Base-by-base conservation (phyloP, 768 basidiomycete genomes). In the Termitomyces bulborhizus region DNA sequence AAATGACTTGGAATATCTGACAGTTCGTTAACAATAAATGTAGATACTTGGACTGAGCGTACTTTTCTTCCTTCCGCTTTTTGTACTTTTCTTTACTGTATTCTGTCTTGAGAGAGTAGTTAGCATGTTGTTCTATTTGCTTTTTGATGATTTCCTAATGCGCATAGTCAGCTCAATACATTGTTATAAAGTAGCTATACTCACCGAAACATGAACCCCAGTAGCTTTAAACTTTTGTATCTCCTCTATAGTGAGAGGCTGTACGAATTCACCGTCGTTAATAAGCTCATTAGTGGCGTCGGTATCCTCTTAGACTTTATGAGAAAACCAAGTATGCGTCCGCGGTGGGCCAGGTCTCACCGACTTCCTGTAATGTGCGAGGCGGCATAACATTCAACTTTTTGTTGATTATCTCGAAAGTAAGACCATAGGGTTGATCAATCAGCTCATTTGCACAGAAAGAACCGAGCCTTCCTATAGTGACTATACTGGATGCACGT, bases 31-130 rank as follows among this genome's bases (percentile, higher is more conserved):
- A 42, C n/a, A 6, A 34, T 32, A 29, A 21, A 56, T 26, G 41
- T 11, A 36, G 45, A 29, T 40, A 11, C 41, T 18, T 45, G 40
- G 37, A 27, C 15, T 15, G 3, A 15, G 68, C 85, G 61, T 65
- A 96, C 95, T 98, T 99, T 54, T 91, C 93, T 72, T 95, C 92
- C 69, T 99, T 99, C 39, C 93, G 80, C 69, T 95, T 96, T 68
- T 83, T 88, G 71, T 98, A 99, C 68, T 99, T 99, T 65, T 98
- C 95, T 71, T 99, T 98, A 71, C 91, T 94, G 70, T 95, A 98
- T 69, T 96, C 97, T 1, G 95, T 98, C 71, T 98, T 98, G 47
- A 98, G 75, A 11, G 85, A 84, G 68, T 90, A 99, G 63, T 91
- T 90, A 31, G 90, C 86, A 64, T 98, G 96, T 63, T 86, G 83